Percentiles rank a stretch among this genome's conserved stretches.
Evolutionary conservation across 768 basidiomycete genomes (phyloP).

Genomic region (Mycena sanguinolenta): DNA sequence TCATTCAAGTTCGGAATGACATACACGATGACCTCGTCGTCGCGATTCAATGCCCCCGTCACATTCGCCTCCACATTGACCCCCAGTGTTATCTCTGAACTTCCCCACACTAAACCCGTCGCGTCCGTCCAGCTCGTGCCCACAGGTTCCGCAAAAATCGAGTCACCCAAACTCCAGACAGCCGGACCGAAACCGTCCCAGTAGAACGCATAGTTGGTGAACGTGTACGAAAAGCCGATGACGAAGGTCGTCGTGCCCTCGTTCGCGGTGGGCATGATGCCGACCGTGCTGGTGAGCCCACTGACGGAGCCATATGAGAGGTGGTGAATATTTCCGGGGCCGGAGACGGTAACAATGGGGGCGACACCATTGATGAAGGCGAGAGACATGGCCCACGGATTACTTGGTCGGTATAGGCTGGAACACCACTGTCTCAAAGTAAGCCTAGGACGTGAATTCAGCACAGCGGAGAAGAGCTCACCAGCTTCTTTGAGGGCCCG

Average conservation of each 20-base stretch:
- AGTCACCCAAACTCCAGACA: slow-evolving; percentile 8
- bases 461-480: no score
- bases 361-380: slow-evolving; percentile 1
- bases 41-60: not conserved
- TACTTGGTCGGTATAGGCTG: no score
- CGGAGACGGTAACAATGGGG: slow-evolving; percentile 7
- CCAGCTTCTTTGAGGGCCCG: no score
- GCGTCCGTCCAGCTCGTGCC: slow-evolving; percentile 19
- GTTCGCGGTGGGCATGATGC: not conserved
- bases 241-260: slow-evolving; percentile 7
- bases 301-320: not conserved
- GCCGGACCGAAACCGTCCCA: slow-evolving; percentile 16
- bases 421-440: no score
- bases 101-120: slow-evolving; percentile 5
- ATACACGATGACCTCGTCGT: not conserved
- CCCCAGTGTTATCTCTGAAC: not conserved
- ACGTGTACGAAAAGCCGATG: slow-evolving; percentile 10
- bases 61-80: slow-evolving; percentile 6
- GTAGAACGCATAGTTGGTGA: slow-evolving; percentile 10
- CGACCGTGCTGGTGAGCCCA: not conserved
- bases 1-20: not conserved
- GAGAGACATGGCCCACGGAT: not conserved
- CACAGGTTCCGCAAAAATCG: not conserved
- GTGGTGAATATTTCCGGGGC: slow-evolving; percentile 14
- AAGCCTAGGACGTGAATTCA: no score